These are phyloP conservation scores for Ascochyta viciae-villosae DNA, from an alignment of 2,329 filamentous ascomycete genomes.

Conservation along the genomic window DNA sequence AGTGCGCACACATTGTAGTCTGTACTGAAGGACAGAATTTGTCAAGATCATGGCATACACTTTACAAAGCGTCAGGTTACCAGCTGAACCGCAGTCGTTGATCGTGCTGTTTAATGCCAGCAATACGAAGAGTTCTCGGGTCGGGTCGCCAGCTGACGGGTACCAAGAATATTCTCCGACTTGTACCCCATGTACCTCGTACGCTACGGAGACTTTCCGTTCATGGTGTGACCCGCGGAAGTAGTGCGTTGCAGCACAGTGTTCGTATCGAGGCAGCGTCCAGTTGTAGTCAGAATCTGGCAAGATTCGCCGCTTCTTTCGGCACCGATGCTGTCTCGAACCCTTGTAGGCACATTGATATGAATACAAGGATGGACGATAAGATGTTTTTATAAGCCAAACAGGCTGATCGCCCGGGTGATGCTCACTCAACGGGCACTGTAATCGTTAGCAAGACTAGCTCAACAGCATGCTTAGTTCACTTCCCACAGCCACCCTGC, in stretches of 20 bases:
- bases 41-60: too few species aligned
- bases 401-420: constrained; percentile 5
- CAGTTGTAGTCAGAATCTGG: constrained; percentile 6
- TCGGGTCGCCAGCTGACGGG: constrained; percentile 5
- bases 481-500: constrained; percentile 10
- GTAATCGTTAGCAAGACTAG: constrained; percentile 6
- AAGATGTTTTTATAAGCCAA: constrained; percentile 2
- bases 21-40: too few species aligned
- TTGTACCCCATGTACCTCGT: neutral
- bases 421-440: constrained; percentile 13
- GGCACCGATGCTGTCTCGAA: neutral
- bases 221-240: constrained; percentile 4
- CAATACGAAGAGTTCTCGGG: neutral
- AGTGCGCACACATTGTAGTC: too few species aligned
- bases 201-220: constrained; percentile 1
- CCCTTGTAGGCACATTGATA: constrained; percentile 1
- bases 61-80: neutral
- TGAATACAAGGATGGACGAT: constrained; percentile 10
- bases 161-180: constrained; percentile 6
- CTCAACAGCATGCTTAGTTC: constrained; percentile 12
- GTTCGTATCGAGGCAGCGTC: constrained; percentile 5
- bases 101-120: neutral
- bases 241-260: constrained; percentile 3
- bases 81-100: neutral
- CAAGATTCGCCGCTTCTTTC: neutral